These are phyloP conservation scores for Fusarium lateritium DNA, from an alignment of 2,329 filamentous ascomycete genomes.

Conservation along the genomic window DNA sequence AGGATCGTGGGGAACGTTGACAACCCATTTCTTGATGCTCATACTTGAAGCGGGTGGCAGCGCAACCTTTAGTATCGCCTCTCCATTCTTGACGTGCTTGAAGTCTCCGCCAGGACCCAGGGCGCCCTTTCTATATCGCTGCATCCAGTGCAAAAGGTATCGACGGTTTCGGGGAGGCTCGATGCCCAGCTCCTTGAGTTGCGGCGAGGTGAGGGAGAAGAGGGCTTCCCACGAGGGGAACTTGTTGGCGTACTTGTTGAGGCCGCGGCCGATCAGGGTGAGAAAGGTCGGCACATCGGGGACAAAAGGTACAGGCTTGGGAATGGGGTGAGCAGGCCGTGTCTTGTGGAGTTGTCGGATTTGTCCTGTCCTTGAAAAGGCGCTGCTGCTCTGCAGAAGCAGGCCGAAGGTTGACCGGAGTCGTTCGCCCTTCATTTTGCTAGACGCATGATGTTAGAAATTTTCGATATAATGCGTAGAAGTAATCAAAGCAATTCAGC, in stretches of 20 bases:
- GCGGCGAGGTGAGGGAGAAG: slow-evolving; percentile 82
- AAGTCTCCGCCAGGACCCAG: slow-evolving; percentile 89
- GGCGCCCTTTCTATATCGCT: slow-evolving; percentile 83
- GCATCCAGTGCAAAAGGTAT: slow-evolving; percentile 90
- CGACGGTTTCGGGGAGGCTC: slow-evolving; percentile 86
- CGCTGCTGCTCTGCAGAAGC: slow-evolving; percentile 52
- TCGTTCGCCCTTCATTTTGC: slow-evolving; percentile 53
- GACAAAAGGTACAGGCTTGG: slow-evolving; percentile 85
- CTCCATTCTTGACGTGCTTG: slow-evolving; percentile 74
- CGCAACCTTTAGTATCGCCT: slow-evolving; percentile 66
- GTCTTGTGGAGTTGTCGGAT: slow-evolving; percentile 62
- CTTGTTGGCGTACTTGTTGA: slow-evolving; percentile 86
- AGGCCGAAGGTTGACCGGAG: slow-evolving; percentile 53
- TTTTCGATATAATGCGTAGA: rapidly evolving
- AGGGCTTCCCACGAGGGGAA: slow-evolving; percentile 92
- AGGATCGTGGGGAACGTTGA: slow-evolving; percentile 66
- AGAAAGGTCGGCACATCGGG: slow-evolving; percentile 90
- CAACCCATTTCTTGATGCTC: slow-evolving; percentile 65
- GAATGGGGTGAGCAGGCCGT: slow-evolving; percentile 62
- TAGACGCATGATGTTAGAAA: slow-evolving; percentile 25
- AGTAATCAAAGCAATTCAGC: not conserved
- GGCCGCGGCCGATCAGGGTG: slow-evolving; percentile 88
- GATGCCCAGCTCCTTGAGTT: slow-evolving; percentile 87
- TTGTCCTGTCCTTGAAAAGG: slow-evolving; percentile 54
- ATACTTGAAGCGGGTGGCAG: slow-evolving; percentile 56